Percentiles rank a stretch among this genome's conserved stretches.
These are phyloP conservation scores for Lentinula edodes DNA, from an alignment of 768 basidiomycete species.

Conservation along the genomic window DNA sequence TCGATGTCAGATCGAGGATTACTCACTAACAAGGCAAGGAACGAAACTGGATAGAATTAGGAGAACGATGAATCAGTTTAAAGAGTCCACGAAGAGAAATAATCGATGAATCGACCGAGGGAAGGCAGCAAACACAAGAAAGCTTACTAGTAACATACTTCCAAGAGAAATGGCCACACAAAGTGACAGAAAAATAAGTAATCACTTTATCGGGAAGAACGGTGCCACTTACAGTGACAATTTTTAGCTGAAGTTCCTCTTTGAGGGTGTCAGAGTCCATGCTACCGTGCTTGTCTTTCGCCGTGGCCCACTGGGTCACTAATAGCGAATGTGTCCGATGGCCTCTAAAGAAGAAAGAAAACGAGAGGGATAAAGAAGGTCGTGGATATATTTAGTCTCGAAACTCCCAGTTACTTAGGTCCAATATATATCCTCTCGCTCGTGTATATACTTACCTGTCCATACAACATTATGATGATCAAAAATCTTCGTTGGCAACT, in stretches of 20 bases:
- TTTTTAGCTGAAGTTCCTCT: background rate
- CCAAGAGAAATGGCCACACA: background rate
- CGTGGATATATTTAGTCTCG: background rate
- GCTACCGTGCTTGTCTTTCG: background rate
- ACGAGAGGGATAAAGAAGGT: background rate
- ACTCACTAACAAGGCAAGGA: constrained; percentile 1
- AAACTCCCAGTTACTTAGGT: too few relatives aligned
- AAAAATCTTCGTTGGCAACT: too few relatives aligned
- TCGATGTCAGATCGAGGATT: background rate
- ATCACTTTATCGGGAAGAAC: too few relatives aligned
- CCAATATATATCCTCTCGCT: too few relatives aligned
- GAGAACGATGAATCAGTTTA: background rate
- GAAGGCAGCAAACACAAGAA: too few relatives aligned
- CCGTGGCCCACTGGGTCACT: too few relatives aligned
- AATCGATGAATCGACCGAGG: too few relatives aligned
- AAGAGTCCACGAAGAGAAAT: too few relatives aligned
- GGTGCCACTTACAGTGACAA: background rate
- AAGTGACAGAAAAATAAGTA: too few relatives aligned
- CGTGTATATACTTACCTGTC: too few relatives aligned
- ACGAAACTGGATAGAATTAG: background rate
- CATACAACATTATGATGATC: too few relatives aligned
- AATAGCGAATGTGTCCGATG: too few relatives aligned
- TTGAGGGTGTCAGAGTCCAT: background rate
- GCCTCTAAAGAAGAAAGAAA: background rate
- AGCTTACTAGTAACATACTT: background rate